A percentile compares a stretch with the other conserved stretches of the same genome.
phyloP scores from a whole-genome alignment of 306 rosid genomes.

The Nissolia schottii region DNA sequence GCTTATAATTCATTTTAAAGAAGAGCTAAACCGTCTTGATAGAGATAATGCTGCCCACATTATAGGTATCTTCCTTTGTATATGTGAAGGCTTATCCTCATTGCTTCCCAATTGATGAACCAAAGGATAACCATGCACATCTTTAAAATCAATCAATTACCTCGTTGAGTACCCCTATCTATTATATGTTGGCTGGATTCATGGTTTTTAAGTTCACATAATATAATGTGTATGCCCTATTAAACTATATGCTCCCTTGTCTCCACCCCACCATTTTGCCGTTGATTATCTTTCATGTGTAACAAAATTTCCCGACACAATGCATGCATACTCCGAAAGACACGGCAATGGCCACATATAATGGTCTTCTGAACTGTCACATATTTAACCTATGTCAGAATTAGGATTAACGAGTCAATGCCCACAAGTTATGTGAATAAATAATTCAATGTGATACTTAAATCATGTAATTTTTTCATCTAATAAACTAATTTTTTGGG shows the following conservation, averaged over 20 bases:
- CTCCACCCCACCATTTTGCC: constrained; percentile 9
- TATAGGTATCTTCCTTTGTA: background rate
- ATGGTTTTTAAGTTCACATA: background rate
- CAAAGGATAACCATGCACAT: constrained; percentile 1
- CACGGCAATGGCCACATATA: constrained; percentile 22
- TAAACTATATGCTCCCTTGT: constrained; percentile 17
- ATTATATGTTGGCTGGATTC: constrained; percentile 13
- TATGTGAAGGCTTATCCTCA: background rate
- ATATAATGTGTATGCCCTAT: constrained; percentile 5
- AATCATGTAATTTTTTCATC: no score
- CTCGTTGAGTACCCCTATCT: background rate
- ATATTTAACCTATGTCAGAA: background rate
- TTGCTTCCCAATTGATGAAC: constrained; percentile 7
- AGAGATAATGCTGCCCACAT: background rate
- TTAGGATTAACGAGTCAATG: background rate
- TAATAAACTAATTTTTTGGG: no score
- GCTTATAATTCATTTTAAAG: background rate
- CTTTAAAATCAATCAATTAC: constrained; percentile 14
- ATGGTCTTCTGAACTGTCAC: constrained; percentile 19
- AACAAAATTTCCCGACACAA: constrained; percentile 20
- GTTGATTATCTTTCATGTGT: constrained; percentile 16
- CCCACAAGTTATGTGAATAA: no score
- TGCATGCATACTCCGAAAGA: constrained; percentile 25
- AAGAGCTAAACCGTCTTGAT: background rate
- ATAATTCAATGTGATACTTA: no score